phyloP scores from a whole-genome alignment of 2,329 filamentous ascomycete genomes.

The Paraphaeosphaeria sporulosa region DNA sequence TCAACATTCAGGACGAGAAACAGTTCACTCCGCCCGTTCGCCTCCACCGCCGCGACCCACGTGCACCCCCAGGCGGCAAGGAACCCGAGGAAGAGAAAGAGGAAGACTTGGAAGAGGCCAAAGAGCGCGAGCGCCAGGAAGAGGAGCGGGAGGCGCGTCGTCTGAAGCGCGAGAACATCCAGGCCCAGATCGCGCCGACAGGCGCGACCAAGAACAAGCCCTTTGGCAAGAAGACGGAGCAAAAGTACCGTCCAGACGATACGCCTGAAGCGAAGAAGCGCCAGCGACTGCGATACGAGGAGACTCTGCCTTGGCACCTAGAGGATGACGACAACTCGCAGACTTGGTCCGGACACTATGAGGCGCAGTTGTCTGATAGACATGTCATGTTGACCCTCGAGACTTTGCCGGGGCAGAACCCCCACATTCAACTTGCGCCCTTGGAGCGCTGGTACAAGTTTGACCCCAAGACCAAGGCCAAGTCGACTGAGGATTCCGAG shows the following conservation, averaged over 20 bases:
- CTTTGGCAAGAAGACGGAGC: slow-evolving; percentile 81
- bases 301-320: slow-evolving; percentile 93
- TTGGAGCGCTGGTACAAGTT: slow-evolving; percentile 97
- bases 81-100: slow-evolving; percentile 61
- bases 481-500: slow-evolving; percentile 85
- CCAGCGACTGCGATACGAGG: slow-evolving; percentile 79
- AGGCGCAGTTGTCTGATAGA: slow-evolving; percentile 82
- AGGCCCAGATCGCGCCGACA: slow-evolving; percentile 91
- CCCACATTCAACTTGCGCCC: slow-evolving; percentile 80
- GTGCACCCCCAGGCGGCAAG: slow-evolving; percentile 63
- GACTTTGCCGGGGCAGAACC: slow-evolving; percentile 59
- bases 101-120: slow-evolving; percentile 72
- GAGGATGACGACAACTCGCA: slow-evolving; percentile 97
- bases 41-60: slow-evolving; percentile 85
- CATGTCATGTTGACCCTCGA: slow-evolving; percentile 82
- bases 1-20: slow-evolving; percentile 76
- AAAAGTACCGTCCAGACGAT: slow-evolving; percentile 83
- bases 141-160: slow-evolving; percentile 77
- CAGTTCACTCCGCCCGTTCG: slow-evolving; percentile 89
- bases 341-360: slow-evolving; percentile 90
- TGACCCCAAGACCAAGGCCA: slow-evolving; percentile 75
- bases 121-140: slow-evolving; percentile 66
- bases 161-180: slow-evolving; percentile 82
- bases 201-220: slow-evolving; percentile 70
- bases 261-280: slow-evolving; percentile 74